Evolutionary conservation across 2,329 filamentous ascomycete species (phyloP).

Genomic region (Arthrobotrys megalospora): DNA sequence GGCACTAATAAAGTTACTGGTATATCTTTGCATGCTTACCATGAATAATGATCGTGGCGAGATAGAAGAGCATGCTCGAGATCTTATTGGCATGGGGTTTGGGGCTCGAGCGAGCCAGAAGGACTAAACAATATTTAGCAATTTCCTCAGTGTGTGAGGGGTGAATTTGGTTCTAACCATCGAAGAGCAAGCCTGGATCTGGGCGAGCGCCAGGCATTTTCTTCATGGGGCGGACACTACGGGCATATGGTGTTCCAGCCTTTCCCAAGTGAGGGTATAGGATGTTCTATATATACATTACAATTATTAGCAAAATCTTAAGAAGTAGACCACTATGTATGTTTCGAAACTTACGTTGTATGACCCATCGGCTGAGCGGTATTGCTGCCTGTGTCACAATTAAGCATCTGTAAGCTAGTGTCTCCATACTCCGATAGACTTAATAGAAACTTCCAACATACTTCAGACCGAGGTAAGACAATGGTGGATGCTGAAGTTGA

Average conservation of each 20-base stretch:
- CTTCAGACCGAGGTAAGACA: constrained; percentile 58
- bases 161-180: constrained; percentile 65
- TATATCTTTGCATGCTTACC: constrained; percentile 65
- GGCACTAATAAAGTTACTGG: neutral
- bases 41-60: constrained; percentile 72
- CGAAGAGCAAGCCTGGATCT: constrained; percentile 79
- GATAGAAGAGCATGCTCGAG: constrained; percentile 70
- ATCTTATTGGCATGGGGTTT: constrained; percentile 68
- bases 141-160: neutral
- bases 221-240: constrained; percentile 74
- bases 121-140: constrained; percentile 55
- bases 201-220: constrained; percentile 75
- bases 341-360: constrained; percentile 43
- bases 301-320: neutral
- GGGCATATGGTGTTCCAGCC: constrained; percentile 77
- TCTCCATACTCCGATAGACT: neutral
- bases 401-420: neutral
- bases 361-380: constrained; percentile 58
- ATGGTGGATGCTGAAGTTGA: constrained; percentile 56
- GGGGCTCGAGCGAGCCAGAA: constrained; percentile 62
- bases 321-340: neutral
- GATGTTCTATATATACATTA: constrained; percentile 70
- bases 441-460: neutral
- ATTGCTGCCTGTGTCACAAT: constrained; percentile 40
- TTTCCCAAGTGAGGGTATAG: constrained; percentile 76